Evolutionary conservation across 345 rosid genomes (phyloP), one percentile per base, ranked within the genome.

Genomic region (Pistacia atlantica): DNA sequence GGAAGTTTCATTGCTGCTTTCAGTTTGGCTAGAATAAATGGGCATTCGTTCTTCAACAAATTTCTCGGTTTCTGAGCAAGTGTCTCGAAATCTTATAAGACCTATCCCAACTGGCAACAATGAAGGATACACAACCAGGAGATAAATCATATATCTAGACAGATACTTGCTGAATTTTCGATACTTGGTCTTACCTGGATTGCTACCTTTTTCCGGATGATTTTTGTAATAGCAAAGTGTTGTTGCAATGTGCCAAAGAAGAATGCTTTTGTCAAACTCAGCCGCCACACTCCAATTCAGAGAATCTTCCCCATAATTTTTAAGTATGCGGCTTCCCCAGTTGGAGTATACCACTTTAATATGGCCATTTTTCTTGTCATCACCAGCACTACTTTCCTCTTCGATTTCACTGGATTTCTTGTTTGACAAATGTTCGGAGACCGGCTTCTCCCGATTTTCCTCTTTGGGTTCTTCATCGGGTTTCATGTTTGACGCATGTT

Each of bases 1-100:
- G 1, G 25, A 25, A 25, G 25, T 25, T 25, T 25, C 25, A 25
- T 25, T 25, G 25, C 25, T 25, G 25, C 25, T 25, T 25, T 25
- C 25, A 25, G 25, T 25, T 25, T 25, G 25, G 25, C 25, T 38
- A 38, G 8, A 38, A 38, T 38, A 38, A 8, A 38, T 4, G 42
- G 42, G 42, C 0, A 38, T 38, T 38, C 42, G 42, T 38, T 0
- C 42, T 38, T 38, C 8, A 38, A 6, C 42, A 38, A 38, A 38
- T 4, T 4, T 22, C 42, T 14, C 45, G 66, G 66, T 55, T 25
- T 72, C 75, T 3, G 17, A 46, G 42, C 33, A 1, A 13, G 75
- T 72, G 56, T 72, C 75, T 18, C 75, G 75, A 7, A 72, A 72
- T 20, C 75, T 72, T 65, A 72, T 72, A 38, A 37, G 75, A 22